Percentiles rank a stretch among this genome's conserved stretches.
phyloP scores from a whole-genome alignment of 805 yeast genomes.

The Kazachstania martiniae region DNA sequence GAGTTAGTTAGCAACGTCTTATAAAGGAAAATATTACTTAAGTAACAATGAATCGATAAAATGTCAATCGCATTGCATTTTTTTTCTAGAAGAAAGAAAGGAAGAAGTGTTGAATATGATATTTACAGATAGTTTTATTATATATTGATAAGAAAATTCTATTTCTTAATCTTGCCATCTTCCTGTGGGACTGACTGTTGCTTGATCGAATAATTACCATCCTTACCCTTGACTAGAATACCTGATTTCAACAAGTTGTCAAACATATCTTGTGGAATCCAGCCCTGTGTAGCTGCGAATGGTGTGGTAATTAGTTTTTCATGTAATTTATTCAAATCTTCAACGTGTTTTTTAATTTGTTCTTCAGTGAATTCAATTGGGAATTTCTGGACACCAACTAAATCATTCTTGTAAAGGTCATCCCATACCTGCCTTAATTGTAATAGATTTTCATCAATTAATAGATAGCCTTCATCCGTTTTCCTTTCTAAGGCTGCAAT shows the following conservation, averaged over 20 bases:
- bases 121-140: too few relatives aligned
- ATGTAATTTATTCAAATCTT: constrained; percentile 56
- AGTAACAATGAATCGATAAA: too few relatives aligned
- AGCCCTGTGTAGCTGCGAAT: constrained; percentile 83
- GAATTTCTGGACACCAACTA: constrained; percentile 40
- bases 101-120: too few relatives aligned
- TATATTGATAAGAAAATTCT: too few relatives aligned
- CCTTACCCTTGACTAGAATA: constrained; percentile 47
- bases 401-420: constrained; percentile 45
- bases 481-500: constrained; percentile 49
- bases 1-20: too few relatives aligned
- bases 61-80: too few relatives aligned
- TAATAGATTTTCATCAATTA: constrained; percentile 54
- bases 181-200: too few relatives aligned
- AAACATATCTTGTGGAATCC: constrained; percentile 94
- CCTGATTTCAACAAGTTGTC: constrained; percentile 59
- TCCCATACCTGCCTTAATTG: constrained; percentile 65
- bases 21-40: too few relatives aligned
- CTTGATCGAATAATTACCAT: constrained; percentile 39
- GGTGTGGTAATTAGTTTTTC: constrained; percentile 58
- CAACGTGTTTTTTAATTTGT: constrained; percentile 47
- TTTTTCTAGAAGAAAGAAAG: too few relatives aligned
- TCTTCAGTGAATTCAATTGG: constrained; percentile 55
- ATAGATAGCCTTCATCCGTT: constrained; percentile 44
- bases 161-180: too few relatives aligned